Base-by-base conservation (phyloP, 768 basidiomycete genomes). In the Nidularia pulvinata region DNA sequence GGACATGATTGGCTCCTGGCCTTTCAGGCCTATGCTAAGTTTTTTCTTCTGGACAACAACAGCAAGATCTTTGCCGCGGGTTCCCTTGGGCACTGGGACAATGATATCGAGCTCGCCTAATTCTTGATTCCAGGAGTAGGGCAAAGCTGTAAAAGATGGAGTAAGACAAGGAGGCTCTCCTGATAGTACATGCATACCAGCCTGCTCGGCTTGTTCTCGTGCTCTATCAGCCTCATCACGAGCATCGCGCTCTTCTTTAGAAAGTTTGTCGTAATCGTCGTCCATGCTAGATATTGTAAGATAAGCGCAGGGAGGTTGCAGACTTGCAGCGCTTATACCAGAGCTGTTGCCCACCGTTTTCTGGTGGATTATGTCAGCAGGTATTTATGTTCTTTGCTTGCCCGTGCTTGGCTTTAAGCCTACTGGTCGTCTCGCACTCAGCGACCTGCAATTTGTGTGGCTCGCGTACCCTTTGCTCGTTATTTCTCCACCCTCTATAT, bases 91-190 rank as follows among this genome's bases (percentile, higher is more conserved):
- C 3, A 99, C 88, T 6, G 91, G 88, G 7, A 98, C 75, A 10
- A 80, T 75, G 50, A 99, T 72, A 57, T 96, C 91, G 19, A 97
- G 82, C 51, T 97, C 94, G 11, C 83, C 84, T 6, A 99, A 79
- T 61, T 94, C 86, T 66, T 99, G 97, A 46, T 72, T 86, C 97
- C 97, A 99, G 51, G 70, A 75, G 69, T 96, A 98, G 5, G 97
- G 97, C 57, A 99, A 76, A 14, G 85, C 93, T 94, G 61, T 46
- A 59, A 47, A 46, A 57, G 63, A 52, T 52, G 60, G 50, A 59
- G 58, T 58, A 51, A 55, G 54, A 59, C 55, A 42, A 59, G 48
- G 50, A 33, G 51, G 54, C 56, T 50, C 47, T 44, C 53, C 55
- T 47, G 7, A 48, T 48, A 58, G 54, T 51, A 59, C 56, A 46